phyloP scores from a whole-genome alignment of 2,329 filamentous ascomycete genomes.

The Purpureocillium lavendulum region DNA sequence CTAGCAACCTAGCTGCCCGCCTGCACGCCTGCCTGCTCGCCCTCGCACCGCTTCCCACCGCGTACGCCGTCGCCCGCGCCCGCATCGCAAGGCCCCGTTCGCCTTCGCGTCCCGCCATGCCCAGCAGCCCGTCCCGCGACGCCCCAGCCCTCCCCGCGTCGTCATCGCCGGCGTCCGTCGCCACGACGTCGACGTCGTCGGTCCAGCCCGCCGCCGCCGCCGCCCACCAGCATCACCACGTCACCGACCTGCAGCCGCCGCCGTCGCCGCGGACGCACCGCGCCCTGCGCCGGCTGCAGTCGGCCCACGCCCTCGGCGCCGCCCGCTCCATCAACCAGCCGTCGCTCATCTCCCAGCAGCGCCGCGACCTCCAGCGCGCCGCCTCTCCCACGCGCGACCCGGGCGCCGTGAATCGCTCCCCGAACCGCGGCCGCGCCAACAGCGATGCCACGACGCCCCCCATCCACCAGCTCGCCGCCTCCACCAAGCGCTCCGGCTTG shows the following conservation, averaged over 20 bases:
- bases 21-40: too few species aligned
- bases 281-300: conserved; percentile 65
- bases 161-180: too few species aligned
- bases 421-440: conserved; percentile 58
- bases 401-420: conserved; percentile 26
- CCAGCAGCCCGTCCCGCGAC: too few species aligned
- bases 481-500: conserved; percentile 29
- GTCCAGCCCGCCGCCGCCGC: not conserved
- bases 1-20: too few species aligned
- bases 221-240: not conserved
- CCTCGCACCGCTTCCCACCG: too few species aligned
- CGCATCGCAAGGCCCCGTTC: too few species aligned
- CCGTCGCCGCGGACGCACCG: conserved; percentile 58
- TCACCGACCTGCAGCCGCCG: conserved; percentile 41
- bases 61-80: too few species aligned
- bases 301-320: conserved; percentile 60
- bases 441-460: conserved; percentile 53
- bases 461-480: conserved; percentile 25
- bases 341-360: conserved; percentile 57
- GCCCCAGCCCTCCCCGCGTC: too few species aligned
- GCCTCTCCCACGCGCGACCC: conserved; percentile 21
- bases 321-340: conserved; percentile 37
- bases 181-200: too few species aligned
- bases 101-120: too few species aligned
- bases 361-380: conserved; percentile 35